A percentile compares a stretch with the other conserved stretches of the same genome.
Evolutionary conservation across 306 rosid species (phyloP).

Genomic region (Inga leiocalycina): DNA sequence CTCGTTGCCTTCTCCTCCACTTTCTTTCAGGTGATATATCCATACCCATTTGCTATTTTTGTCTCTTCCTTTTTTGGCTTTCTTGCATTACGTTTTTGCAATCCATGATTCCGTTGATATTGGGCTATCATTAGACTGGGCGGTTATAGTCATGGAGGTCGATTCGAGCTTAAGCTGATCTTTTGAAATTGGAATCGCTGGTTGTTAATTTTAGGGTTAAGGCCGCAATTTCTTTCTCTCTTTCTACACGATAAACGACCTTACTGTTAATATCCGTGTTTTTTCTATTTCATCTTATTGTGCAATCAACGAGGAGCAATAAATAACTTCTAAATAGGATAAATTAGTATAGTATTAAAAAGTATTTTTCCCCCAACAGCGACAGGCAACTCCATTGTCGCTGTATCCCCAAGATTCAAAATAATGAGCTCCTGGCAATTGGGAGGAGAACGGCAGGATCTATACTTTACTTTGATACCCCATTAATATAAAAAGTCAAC

Average conservation of each 20-base stretch:
- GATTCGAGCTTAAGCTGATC: background rate
- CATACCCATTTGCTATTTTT: background rate
- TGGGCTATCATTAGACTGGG: background rate
- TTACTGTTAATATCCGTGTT: background rate
- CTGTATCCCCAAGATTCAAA: background rate
- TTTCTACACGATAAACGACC: background rate
- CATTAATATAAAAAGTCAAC: background rate
- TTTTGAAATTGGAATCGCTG: background rate
- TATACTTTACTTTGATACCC: background rate
- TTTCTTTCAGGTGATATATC: slow-evolving; percentile 60
- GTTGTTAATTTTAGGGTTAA: background rate
- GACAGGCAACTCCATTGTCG: background rate
- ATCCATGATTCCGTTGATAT: background rate
- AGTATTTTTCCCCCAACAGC: background rate
- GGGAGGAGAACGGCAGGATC: background rate
- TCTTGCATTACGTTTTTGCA: background rate
- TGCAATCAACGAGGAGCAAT: background rate
- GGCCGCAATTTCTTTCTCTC: background rate
- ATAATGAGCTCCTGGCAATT: background rate
- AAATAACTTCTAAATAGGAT: background rate
- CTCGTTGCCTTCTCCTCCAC: slow-evolving; percentile 90
- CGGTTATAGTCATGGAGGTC: background rate
- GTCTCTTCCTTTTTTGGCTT: background rate
- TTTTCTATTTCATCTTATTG: background rate
- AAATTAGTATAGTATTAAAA: background rate